A percentile compares a stretch with the other conserved stretches of the same genome.
Evolutionary conservation across 1,284 basidiomycete species (phyloP).

Genomic region (Malassezia vespertilionis): DNA sequence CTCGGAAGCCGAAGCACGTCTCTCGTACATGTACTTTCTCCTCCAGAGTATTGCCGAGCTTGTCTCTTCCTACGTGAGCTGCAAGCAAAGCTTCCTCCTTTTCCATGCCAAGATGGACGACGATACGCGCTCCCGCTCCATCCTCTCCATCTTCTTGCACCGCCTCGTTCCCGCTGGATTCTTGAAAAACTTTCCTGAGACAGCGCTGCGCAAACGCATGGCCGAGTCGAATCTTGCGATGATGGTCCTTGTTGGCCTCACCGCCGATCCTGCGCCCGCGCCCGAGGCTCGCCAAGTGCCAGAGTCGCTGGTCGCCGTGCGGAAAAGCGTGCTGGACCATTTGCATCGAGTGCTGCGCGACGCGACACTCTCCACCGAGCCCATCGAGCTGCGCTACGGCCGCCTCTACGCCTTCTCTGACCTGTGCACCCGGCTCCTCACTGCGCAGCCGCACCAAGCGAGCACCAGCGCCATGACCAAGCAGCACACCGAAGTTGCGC

Average conservation of each 20-base stretch:
- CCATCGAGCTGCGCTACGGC: conserved; percentile 70
- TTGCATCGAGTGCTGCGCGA: conserved; percentile 81
- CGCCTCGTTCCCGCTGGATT: conserved; percentile 46
- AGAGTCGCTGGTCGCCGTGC: conserved; percentile 63
- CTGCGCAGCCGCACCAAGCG: conserved; percentile 57
- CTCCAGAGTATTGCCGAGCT: conserved; percentile 87
- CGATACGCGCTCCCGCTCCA: conserved; percentile 34
- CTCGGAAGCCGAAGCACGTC: no score
- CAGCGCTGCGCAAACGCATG: conserved; percentile 44
- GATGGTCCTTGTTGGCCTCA: conserved; percentile 80
- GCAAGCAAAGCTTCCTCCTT: conserved; percentile 76
- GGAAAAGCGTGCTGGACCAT: conserved; percentile 80
- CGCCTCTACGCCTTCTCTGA: conserved; percentile 77
- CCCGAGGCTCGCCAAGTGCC: conserved; percentile 55
- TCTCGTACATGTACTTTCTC: conserved; percentile 73
- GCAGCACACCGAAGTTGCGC: conserved; percentile 58
- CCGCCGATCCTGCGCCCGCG: conserved; percentile 63
- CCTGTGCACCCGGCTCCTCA: conserved; percentile 75
- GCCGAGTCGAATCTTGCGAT: conserved; percentile 61
- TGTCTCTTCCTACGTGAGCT: conserved; percentile 79
- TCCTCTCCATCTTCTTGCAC: conserved; percentile 35
- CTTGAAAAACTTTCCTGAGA: conserved; percentile 28
- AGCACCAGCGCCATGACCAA: conserved; percentile 14
- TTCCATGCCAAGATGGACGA: conserved; percentile 59
- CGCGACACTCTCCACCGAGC: conserved; percentile 55